Conservation (phyloP, 179 eudicot species). For the Silene noctiflora region DNA sequence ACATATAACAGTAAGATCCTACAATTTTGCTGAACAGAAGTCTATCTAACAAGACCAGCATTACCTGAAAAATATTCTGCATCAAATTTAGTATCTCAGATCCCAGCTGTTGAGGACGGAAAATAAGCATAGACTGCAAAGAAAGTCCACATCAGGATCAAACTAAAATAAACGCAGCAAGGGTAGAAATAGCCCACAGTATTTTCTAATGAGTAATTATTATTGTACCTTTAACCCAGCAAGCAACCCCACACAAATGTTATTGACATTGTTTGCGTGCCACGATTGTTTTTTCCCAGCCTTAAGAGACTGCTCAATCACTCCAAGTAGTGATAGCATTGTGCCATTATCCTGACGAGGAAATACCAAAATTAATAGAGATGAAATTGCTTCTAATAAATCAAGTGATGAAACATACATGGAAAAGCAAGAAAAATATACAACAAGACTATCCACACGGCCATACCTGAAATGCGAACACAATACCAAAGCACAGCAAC, state of each 20-base stretch:
- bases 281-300: conserved; percentile 71
- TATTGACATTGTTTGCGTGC: conserved; percentile 70
- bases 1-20: conserved; percentile 7
- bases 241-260: conserved; percentile 83
- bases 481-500: conserved; percentile 81
- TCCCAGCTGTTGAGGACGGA: conserved; percentile 74
- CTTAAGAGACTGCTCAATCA: conserved; percentile 79
- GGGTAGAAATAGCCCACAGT: conserved; percentile 12
- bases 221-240: conserved; percentile 80
- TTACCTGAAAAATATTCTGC: conserved; percentile 91
- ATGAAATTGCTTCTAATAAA: neutral
- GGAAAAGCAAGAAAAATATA: conserved; percentile 11
- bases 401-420: neutral
- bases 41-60: conserved; percentile 18
- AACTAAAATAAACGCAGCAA: conserved; percentile 17
- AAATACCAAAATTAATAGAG: conserved; percentile 15
- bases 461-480: conserved; percentile 80
- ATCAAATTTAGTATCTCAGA: conserved; percentile 60
- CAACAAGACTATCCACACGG: conserved; percentile 26
- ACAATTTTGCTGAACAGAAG: conserved; percentile 3
- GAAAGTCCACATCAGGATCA: conserved; percentile 13
- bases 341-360: conserved; percentile 72
- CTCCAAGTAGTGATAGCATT: conserved; percentile 74
- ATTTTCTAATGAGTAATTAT: conserved; percentile 20
- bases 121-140: conserved; percentile 69